Base-by-base conservation (phyloP, 352 stramenopile species). In the Nothophytophthora sp. region DNA sequence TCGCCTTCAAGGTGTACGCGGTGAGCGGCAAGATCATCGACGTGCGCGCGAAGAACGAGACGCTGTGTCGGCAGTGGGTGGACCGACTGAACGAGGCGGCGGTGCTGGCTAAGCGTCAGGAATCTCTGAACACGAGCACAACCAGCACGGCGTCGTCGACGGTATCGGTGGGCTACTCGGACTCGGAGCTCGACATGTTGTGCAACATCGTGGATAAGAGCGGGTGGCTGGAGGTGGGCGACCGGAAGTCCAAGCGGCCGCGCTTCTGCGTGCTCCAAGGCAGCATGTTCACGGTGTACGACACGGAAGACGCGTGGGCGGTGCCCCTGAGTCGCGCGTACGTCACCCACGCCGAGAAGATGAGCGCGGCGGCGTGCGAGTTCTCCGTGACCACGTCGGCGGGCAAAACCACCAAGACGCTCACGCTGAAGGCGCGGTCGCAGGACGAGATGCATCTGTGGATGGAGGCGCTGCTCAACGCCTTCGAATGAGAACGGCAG, bases 11-110 rank as follows among this genome's bases (percentile, higher is more conserved):
- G 49, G 78, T 93, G 3, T 93, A 81, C 38, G 83, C 76, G 5
- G 77, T 90, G 20, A 90, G 78, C 25, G 83, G 83, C 46, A 93
- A 91, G 59, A 89, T 93, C 43, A 85, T 93, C 47, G 80, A 93
- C 46, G 50, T 93, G 8, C 77, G 83, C 3, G 78, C 80, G 18
- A 90, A 93, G 69, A 93, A 88, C 50, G 76, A 90, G 39, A 69
- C 70, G 29, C 53, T 87, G 24, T 88, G 79, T 38, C 73, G 71
- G 33, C 75, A 88, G 57, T 93, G 83, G 83, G 66, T 93, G 20
- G 67, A 90, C 38, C 76, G 74, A 33, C 60, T 90, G 29, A 88
- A 81, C 35, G 78, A 90, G 19, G 83, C 83, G 2, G 71, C 83
- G 16, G 64, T 65, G 18, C 55, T 91, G 23, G 77, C 77, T 2